Evolutionary conservation across 1,284 basidiomycete species (phyloP), one percentile per base, ranked within the genome.

Genomic region (Pseudozyma pruni): DNA sequence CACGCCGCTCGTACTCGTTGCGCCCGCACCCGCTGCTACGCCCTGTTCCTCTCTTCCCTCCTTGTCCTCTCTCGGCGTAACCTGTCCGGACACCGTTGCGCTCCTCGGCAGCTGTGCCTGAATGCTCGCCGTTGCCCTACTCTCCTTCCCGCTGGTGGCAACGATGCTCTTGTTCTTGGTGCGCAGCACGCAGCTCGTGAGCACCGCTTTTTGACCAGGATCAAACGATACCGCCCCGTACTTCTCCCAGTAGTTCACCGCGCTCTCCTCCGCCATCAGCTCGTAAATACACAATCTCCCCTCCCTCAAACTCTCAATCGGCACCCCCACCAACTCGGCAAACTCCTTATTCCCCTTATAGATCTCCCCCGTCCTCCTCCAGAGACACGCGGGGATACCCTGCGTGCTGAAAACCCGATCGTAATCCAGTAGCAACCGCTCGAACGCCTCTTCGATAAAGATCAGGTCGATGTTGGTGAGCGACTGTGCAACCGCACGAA

Each of bases 301-400:
- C 86, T 91, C 91, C 16, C 91, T 87, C 80, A 92, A 86, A 87
- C 89, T 89, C 67, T 88, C 88, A 27, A 91, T 90, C 62, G 92
- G 90, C 2, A 93, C 87, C 2, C 92, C 91, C 7, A 94, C 90
- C 2, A 95, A 85, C 75, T 93, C 91, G 4, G 91, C 90, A 83
- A 95, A 95, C 84, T 97, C 94, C 61, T 92, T 89, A 81, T 98
- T 98, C 89, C 95, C 84, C 94, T 98, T 86, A 53, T 98, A 97
- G 61, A 98, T 98, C 84, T 98, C 94, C 23, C 96, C 96, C 1
- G 95, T 98, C 43, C 95, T 86, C 27, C 94, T 86, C 96, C 95
- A 98, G 7, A 98, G 87, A 75, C 95, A 98, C 0, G 93, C 93
- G 0, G 96, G 96, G 9, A 98, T 93, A 39, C 93, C 94, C 89